A percentile compares a stretch with the other conserved stretches of the same genome.
These are phyloP conservation scores for Aureobasidium mangrovei DNA, from an alignment of 2,329 filamentous ascomycete species.

Conservation along the genomic window DNA sequence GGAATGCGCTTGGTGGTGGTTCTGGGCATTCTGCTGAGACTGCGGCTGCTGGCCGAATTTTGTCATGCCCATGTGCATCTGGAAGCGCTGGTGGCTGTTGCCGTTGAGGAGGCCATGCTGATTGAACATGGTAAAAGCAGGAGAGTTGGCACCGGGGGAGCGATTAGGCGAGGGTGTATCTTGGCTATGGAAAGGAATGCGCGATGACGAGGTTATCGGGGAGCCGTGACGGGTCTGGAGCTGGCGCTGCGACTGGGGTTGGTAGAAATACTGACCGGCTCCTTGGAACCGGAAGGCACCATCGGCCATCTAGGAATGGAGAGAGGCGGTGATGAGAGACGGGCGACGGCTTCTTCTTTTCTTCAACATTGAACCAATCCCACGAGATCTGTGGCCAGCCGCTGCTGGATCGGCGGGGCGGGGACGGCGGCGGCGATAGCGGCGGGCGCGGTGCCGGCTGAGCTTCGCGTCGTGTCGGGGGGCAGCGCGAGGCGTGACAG, in stretches of 20 bases:
- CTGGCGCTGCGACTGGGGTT: constrained; percentile 40
- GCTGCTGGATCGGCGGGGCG: constrained; percentile 14
- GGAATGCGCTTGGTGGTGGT: constrained; percentile 33
- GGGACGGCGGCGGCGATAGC: background rate
- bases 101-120: constrained; percentile 72
- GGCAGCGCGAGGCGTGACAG: background rate
- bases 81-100: constrained; percentile 49
- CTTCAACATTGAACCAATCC: constrained; percentile 37
- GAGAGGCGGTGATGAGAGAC: constrained; percentile 31
- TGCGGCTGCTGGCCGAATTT: constrained; percentile 58
- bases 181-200: constrained; percentile 34
- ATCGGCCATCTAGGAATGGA: constrained; percentile 57
- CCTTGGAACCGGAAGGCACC: constrained; percentile 55
- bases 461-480: constrained; percentile 10
- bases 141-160: constrained; percentile 46
- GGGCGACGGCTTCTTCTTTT: constrained; percentile 39
- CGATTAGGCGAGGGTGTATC: constrained; percentile 51
- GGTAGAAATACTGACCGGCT: constrained; percentile 52
- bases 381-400: constrained; percentile 3
- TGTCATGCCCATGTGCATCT: constrained; percentile 51
- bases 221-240: constrained; percentile 40
- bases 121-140: constrained; percentile 59
- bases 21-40: constrained; percentile 21
- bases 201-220: constrained; percentile 29
- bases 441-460: background rate